Evolutionary conservation across 495 filamentous ascomycete genomes (phyloP).

Genomic region (Penicillium paradoxum): DNA sequence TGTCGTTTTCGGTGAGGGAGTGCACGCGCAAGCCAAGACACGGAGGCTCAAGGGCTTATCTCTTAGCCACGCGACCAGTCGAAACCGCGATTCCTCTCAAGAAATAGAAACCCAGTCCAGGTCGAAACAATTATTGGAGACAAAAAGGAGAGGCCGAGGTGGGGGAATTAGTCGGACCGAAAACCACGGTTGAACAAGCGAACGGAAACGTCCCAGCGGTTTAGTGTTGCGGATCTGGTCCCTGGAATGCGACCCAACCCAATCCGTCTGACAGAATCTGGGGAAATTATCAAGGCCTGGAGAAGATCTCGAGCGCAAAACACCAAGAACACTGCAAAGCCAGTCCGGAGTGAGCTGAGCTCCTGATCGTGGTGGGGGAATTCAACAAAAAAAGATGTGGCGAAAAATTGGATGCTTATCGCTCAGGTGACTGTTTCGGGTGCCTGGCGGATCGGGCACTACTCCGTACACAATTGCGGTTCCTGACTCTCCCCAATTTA

Average conservation of each 20-base stretch:
- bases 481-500: slow-evolving; percentile 4
- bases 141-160: slow-evolving; percentile 9
- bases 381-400: slow-evolving; percentile 16
- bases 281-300: neutral
- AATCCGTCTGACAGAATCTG: neutral
- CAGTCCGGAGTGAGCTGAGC: neutral
- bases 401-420: slow-evolving; percentile 23
- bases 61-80: slow-evolving; percentile 11
- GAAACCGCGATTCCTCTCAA: neutral
- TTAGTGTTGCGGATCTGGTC: neutral
- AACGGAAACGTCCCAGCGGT: slow-evolving; percentile 21
- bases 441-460: slow-evolving; percentile 24
- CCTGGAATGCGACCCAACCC: slow-evolving; percentile 9
- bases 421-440: slow-evolving; percentile 20
- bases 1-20: slow-evolving; percentile 30
- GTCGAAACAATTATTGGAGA: neutral
- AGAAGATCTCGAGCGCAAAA: neutral
- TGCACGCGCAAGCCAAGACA: slow-evolving; percentile 7
- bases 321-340: neutral
- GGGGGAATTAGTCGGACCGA: slow-evolving; percentile 13
- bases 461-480: neutral
- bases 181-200: slow-evolving; percentile 17
- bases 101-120: neutral
- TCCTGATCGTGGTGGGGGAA: neutral
- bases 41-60: neutral